Conservation (phyloP, 2,329 filamentous ascomycete genomes). For the Xylogone sp. region DNA sequence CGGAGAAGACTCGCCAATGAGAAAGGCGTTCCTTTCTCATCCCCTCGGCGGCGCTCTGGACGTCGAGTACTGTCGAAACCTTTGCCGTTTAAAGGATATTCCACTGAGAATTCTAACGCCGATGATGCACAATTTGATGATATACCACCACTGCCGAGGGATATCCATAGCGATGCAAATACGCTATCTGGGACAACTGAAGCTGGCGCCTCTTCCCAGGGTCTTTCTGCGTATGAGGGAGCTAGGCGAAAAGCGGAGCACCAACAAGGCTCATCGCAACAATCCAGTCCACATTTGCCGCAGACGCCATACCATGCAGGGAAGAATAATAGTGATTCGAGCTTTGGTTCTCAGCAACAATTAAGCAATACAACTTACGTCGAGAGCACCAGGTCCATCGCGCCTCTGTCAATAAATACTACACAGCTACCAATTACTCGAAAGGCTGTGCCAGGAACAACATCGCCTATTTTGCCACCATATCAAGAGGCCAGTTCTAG, state of each 20-base stretch:
- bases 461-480: conserved; percentile 11
- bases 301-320: conserved; percentile 28
- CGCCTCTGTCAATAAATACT: conserved; percentile 6
- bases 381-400: conserved; percentile 12
- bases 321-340: conserved; percentile 24
- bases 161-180: conserved; percentile 22
- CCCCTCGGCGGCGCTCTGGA: conserved; percentile 51
- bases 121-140: conserved; percentile 22
- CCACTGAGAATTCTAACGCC: conserved; percentile 40
- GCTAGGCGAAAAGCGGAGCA: conserved; percentile 47
- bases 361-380: conserved; percentile 23
- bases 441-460: conserved; percentile 10
- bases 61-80: conserved; percentile 42
- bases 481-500: conserved; percentile 30
- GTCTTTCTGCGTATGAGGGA: conserved; percentile 46
- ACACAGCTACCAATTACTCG: conserved; percentile 16
- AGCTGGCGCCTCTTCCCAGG: conserved; percentile 15
- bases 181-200: conserved; percentile 18
- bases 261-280: conserved; percentile 46
- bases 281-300: conserved; percentile 32
- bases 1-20: conserved; percentile 4
- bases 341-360: conserved; percentile 28
- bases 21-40: conserved; percentile 42
- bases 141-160: conserved; percentile 19
- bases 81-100: conserved; percentile 47